Base-by-base conservation (phyloP, 345 rosid genomes). In the Bretschneidera sinensis region DNA sequence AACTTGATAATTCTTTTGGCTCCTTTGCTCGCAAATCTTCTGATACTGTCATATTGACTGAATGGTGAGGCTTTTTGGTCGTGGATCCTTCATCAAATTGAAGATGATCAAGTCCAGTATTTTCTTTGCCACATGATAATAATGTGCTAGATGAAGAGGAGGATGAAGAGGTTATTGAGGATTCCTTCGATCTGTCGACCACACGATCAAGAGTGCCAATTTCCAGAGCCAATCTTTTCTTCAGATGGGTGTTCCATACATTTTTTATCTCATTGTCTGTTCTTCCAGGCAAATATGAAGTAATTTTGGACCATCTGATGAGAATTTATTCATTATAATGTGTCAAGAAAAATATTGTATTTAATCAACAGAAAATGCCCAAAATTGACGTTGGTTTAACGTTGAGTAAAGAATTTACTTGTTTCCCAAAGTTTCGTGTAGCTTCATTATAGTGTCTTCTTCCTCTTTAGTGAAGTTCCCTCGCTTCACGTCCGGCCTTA, bases 191-290 rank as follows among this genome's bases (percentile, higher is more conserved):
- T 48, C 28, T 21, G 11, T 15, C 50, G n/a, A 16, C 51, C 49
- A 21, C 43, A 8, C 31, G 54, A 24, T 21, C 48, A n/a, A n/a
- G n/a, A n/a, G n/a, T n/a, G n/a, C n/a, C n/a, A n/a, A n/a, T n/a
- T n/a, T n/a, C n/a, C 21, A 20, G 18, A 28, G 61, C 0, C 43
- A 71, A 25, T 43, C 67, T 76, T 71, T 82, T 89, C 80, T 84
- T 89, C 61, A 89, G 70, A 66, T 83, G 77, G 59, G 91, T 86
- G 68, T 86, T 84, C 94, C 94, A 86, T 24, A 86, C 83, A 55
- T 89, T 89, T 65, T 89, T 89, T 33, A 89, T 84, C 72, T 89
- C 96, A 57, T 89, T 89, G 67, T 89, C 96, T 18, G 96, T 89
- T 72, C 97, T 76, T 67, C 97, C 97, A 0, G 96, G 92, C 45